Percentiles rank a stretch among this genome's conserved stretches.
Evolutionary conservation across 768 basidiomycete genomes (phyloP).

Genomic region (Cyathus striatus): DNA sequence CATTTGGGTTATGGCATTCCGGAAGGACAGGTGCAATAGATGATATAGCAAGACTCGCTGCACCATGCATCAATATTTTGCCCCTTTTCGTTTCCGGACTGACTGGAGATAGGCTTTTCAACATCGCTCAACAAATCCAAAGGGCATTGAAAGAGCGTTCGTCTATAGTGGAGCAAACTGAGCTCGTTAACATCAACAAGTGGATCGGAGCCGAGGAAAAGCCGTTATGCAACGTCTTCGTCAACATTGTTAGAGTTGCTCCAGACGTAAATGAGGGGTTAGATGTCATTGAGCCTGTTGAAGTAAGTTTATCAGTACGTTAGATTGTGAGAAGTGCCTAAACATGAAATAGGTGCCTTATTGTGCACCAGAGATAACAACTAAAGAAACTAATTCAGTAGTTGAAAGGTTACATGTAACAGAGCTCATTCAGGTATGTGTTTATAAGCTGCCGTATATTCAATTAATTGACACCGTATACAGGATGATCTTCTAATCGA

Average conservation of each 20-base stretch:
- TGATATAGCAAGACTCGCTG: conserved; percentile 29
- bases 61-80: conserved; percentile 41
- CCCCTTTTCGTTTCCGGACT: conserved; percentile 26
- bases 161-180: conserved; percentile 34
- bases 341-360: conserved; percentile 24
- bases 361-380: conserved; percentile 19
- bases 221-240: conserved; percentile 36
- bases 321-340: neutral
- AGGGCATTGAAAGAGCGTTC: conserved; percentile 30
- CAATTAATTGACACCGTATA: neutral
- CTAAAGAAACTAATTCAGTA: conserved; percentile 7
- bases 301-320: conserved; percentile 19
- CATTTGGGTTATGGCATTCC: conserved; percentile 43
- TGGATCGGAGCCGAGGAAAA: conserved; percentile 25
- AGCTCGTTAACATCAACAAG: conserved; percentile 25
- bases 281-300: conserved; percentile 21
- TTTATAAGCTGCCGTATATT: neutral
- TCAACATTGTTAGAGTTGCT: conserved; percentile 35
- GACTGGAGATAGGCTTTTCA: conserved; percentile 11
- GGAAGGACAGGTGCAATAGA: conserved; percentile 31
- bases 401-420: conserved; percentile 15
- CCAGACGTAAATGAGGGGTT: conserved; percentile 14
- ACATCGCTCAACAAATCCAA: conserved; percentile 25
- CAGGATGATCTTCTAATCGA: conserved; percentile 25
- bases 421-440: conserved; percentile 10